Evolutionary conservation across 2,329 filamentous ascomycete species (phyloP).

Genomic region (Botrytis porri): DNA sequence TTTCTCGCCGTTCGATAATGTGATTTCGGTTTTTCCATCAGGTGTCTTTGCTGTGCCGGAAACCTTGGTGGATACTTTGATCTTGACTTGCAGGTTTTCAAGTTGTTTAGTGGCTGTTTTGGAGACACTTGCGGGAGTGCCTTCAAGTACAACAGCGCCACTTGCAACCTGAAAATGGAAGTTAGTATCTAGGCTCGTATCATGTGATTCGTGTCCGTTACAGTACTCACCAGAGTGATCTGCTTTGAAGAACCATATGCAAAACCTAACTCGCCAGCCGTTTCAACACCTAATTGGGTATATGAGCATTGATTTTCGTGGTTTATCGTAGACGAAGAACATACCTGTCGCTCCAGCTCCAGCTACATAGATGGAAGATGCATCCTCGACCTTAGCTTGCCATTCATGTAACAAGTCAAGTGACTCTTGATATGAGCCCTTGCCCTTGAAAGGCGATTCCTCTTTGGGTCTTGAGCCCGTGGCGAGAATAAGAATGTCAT

Average conservation of each 20-base stretch:
- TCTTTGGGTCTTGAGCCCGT: constrained; percentile 48
- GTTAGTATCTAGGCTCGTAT: not conserved
- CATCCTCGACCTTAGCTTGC: constrained; percentile 25
- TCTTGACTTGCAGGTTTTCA: constrained; percentile 49
- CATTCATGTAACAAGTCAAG: constrained; percentile 27
- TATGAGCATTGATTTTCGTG: not conserved
- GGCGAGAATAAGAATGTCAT: constrained; percentile 53
- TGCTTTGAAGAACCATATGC: constrained; percentile 35
- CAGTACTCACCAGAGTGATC: constrained; percentile 31
- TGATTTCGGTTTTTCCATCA: constrained; percentile 50
- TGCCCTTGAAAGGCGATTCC: constrained; percentile 48
- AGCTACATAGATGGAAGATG: constrained; percentile 35
- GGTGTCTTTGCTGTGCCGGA: constrained; percentile 37
- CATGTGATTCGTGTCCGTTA: constrained; percentile 30
- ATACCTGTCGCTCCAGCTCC: constrained; percentile 37
- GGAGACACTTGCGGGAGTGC: constrained; percentile 27
- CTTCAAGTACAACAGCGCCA: constrained; percentile 37
- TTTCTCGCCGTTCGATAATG: constrained; percentile 47
- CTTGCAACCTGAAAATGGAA: constrained; percentile 28
- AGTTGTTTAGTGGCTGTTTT: constrained; percentile 44
- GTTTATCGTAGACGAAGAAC: not conserved
- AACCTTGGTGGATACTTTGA: constrained; percentile 47
- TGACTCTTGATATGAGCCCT: constrained; percentile 41
- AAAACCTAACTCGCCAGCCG: constrained; percentile 37
- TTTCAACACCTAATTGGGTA: constrained; percentile 30